Base-by-base conservation (phyloP, 805 yeast genomes). In the Zygoascus ofunaensis region DNA sequence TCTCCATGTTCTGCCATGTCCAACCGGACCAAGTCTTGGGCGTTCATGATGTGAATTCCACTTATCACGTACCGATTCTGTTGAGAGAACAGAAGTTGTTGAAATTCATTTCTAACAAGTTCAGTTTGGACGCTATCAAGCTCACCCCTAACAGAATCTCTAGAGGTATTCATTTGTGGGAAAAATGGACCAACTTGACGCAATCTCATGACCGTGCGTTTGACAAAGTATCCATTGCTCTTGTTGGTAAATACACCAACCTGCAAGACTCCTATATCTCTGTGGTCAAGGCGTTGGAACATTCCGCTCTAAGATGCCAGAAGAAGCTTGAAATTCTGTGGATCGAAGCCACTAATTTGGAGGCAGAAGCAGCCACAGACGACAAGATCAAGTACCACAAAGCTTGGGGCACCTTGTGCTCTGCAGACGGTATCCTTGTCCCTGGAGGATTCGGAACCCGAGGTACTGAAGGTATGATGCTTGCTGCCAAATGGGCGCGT, bases 381-480 rank as follows among this genome's bases (percentile, higher is more conserved):
- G 76, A 80, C 57, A 83, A 87, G 67, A 78, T 80, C 45, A 76
- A 77, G 56, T 89, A 83, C 72, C 95, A 90, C 66, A 82, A 83
- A 65, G 95, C 97, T 43, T 92, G 98, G 99, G 90, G 87, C 58
- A 70, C 74, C 55, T 80, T 92, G 52, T 85, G 95, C 63, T 79
- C 82, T 57, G 95, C 97, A 21, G 95, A 92, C 65, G 97, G 98
- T 65, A 83, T 92, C 52, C 74, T 92, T 48, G 96, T 92, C 46
- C 98, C 99, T 34, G 99, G 99, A 61, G 99, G 99, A 1, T 92
- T 92, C 60, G 99, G 99, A 48, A 68, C 78, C 41, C 82, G 99
- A 66, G 99, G 99, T 68, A 86, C 87, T 48, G 97, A 92, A 69
- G 99, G 98, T 57, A 92, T 92, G 99, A 73, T 92, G 62, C 70